Percentiles rank a stretch among this genome's conserved stretches.
Evolutionary conservation across 805 yeast species (phyloP).

Genomic region (Ogataea allantospora): DNA sequence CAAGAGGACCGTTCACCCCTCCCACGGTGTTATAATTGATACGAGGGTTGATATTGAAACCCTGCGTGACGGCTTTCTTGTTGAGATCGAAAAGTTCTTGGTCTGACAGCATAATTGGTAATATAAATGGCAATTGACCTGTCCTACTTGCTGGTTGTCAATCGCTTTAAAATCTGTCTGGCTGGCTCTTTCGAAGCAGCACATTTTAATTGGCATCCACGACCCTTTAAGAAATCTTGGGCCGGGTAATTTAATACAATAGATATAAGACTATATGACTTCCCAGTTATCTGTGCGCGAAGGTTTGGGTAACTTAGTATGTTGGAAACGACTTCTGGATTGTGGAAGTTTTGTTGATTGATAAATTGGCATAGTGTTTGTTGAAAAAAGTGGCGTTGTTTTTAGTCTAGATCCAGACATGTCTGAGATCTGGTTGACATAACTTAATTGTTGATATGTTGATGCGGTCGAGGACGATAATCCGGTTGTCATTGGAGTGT

Average conservation of each 20-base stretch:
- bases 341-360: constrained; percentile 7
- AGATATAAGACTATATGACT: constrained; percentile 16
- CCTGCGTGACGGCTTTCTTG: constrained; percentile 88
- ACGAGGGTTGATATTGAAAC: constrained; percentile 89
- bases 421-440: constrained; percentile 2
- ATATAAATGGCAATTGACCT: constrained; percentile 9
- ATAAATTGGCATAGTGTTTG: constrained; percentile 13
- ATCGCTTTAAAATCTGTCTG: constrained; percentile 11
- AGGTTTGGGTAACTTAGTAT: constrained; percentile 4
- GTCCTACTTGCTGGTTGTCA: constrained; percentile 9
- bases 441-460: constrained; percentile 16
- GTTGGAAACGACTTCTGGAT: constrained; percentile 7
- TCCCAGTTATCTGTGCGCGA: constrained; percentile 26
- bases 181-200: constrained; percentile 17
- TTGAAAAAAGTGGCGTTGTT: constrained; percentile 14
- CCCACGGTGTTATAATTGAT: constrained; percentile 93
- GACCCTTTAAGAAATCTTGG: background rate
- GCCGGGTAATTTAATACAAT: constrained; percentile 8
- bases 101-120: constrained; percentile 34
- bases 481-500: constrained; percentile 11
- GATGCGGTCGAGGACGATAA: constrained; percentile 13
- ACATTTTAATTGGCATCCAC: constrained; percentile 9
- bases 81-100: constrained; percentile 63
- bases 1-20: constrained; percentile 98
- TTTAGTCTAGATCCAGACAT: constrained; percentile 6